Conservation (phyloP, 2,329 filamentous ascomycete species). For the Colletotrichum nymphaeae region DNA sequence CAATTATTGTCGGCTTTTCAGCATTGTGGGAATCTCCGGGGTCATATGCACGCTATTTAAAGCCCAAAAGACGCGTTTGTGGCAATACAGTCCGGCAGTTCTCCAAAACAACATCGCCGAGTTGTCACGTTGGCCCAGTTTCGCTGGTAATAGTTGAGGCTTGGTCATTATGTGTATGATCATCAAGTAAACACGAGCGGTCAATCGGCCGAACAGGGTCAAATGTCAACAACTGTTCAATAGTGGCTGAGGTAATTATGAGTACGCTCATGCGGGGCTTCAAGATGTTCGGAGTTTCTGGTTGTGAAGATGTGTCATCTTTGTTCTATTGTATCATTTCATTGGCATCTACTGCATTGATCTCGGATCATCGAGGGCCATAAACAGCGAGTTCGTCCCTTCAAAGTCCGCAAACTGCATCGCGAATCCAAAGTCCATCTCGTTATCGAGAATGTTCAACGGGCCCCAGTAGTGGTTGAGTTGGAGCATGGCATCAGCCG, state of each 20-base stretch:
- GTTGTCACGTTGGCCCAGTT: not conserved
- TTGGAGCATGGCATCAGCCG: slow-evolving; percentile 33
- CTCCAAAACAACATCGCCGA: not conserved
- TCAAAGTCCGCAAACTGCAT: slow-evolving; percentile 39
- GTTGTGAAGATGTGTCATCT: not conserved
- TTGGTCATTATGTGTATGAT: not conserved
- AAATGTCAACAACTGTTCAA: not conserved
- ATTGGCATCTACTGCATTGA: not conserved
- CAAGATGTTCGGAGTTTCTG: not conserved
- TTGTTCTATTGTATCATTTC: not conserved
- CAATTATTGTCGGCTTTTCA: not conserved
- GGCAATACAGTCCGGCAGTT: not conserved
- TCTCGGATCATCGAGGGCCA: slow-evolving; percentile 21
- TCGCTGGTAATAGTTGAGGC: not conserved
- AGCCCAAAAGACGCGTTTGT: not conserved
- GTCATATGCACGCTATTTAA: slow-evolving; percentile 11
- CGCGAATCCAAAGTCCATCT: slow-evolving; percentile 39
- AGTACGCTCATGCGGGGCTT: not conserved
- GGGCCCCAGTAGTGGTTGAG: slow-evolving; percentile 42
- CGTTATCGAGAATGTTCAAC: slow-evolving; percentile 40
- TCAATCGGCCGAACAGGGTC: not conserved
- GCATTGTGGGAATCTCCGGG: slow-evolving; percentile 6
- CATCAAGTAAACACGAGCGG: not conserved
- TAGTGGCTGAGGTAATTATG: not conserved
- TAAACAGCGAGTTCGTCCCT: slow-evolving; percentile 18